Percentiles rank a stretch among this genome's conserved stretches.
Conservation (phyloP, 345 rosid species). For the Conringia planisiliqua region DNA sequence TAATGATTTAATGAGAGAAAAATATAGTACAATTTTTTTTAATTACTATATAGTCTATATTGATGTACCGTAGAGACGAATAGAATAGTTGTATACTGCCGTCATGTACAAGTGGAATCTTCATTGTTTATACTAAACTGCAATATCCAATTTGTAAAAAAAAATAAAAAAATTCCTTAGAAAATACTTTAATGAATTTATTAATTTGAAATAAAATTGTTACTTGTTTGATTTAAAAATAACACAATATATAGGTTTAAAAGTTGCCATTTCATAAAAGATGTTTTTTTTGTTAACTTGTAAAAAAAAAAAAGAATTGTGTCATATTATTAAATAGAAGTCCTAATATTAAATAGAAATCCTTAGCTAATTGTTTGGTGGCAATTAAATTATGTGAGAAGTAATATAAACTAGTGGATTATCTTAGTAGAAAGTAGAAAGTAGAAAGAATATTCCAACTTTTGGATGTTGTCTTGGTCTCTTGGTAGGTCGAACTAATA, state of each 20-base stretch:
- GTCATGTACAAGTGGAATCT: slow-evolving; percentile 22
- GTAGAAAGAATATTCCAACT: slow-evolving; percentile 31
- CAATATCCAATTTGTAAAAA: not conserved
- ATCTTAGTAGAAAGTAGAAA: slow-evolving; percentile 26
- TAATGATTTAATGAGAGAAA: not conserved
- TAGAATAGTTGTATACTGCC: not conserved
- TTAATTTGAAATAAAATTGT: not conserved
- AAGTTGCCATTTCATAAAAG: not conserved
- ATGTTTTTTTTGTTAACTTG: not conserved
- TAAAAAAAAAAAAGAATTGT: not conserved
- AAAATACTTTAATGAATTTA: not conserved
- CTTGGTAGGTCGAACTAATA: slow-evolving; percentile 18
- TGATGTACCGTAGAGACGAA: not conserved
- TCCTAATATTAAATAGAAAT: not conserved
- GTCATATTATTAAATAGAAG: not conserved
- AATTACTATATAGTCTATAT: not conserved
- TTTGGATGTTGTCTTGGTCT: slow-evolving; percentile 32
- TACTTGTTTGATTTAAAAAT: not conserved
- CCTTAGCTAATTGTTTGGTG: slow-evolving; percentile 16
- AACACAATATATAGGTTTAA: not conserved
- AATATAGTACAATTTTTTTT: not conserved
- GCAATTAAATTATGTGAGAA: not conserved
- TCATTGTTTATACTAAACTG: not conserved
- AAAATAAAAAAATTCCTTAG: not conserved
- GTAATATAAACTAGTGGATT: slow-evolving; percentile 7